Conservation (phyloP, 495 filamentous ascomycete genomes). For the Cercophora scortea region DNA sequence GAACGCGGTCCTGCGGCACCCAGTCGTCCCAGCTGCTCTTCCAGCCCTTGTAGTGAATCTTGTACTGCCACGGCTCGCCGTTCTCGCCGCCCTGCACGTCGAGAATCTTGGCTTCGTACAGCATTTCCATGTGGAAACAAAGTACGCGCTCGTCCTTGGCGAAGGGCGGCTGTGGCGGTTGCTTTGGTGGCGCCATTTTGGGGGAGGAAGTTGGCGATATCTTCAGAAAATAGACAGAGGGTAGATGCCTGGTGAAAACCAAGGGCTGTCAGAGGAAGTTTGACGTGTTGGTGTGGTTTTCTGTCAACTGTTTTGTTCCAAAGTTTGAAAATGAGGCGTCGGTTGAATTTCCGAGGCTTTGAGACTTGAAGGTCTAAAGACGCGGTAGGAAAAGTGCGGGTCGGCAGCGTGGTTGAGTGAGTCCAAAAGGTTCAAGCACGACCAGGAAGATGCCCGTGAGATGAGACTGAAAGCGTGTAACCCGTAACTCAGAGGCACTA, state of each 20-base stretch:
- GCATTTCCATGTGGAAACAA: slow-evolving; percentile 92
- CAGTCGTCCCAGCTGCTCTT: slow-evolving; percentile 99
- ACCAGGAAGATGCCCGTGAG: not conserved
- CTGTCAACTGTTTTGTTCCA: not conserved
- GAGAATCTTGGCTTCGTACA: slow-evolving; percentile 94
- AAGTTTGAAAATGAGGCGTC: too few relatives aligned
- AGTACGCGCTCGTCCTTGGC: slow-evolving; percentile 87
- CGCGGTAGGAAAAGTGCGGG: not conserved
- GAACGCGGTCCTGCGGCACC: slow-evolving; percentile 88
- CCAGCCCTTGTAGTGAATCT: slow-evolving; percentile 98
- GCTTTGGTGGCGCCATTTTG: slow-evolving; percentile 6
- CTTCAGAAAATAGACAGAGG: too few relatives aligned
- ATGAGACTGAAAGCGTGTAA: not conserved
- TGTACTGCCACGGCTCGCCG: slow-evolving; percentile 72
- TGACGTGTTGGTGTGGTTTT: not conserved
- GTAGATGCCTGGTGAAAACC: too few relatives aligned
- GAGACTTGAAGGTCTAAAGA: too few relatives aligned
- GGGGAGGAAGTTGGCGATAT: too few relatives aligned
- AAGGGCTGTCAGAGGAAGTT: too few relatives aligned
- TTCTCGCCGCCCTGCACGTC: slow-evolving; percentile 61
- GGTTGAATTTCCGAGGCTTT: too few relatives aligned
- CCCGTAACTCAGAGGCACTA: too few relatives aligned
- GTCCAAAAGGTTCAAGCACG: not conserved
- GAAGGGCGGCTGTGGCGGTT: slow-evolving; percentile 45
- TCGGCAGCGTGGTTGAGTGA: not conserved